Base-by-base conservation (phyloP, 257 asterid genomes). In the Catharanthus roseus region DNA sequence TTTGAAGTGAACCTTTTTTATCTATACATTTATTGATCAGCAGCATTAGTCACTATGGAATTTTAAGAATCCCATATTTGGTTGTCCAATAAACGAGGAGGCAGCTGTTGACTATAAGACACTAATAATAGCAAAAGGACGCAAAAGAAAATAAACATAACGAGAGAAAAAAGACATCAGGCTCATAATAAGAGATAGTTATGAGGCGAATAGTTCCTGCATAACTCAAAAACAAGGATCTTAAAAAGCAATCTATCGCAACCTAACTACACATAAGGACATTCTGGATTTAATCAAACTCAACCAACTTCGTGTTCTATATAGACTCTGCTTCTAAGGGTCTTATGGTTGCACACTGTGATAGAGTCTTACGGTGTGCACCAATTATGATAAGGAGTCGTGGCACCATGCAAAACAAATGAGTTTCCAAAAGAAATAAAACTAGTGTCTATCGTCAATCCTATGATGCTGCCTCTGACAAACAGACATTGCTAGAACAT, bases 301-400 rank as follows among this genome's bases (percentile, higher is more conserved):
- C 26, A 73, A 39, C 77, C 58, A 65, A 41, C 1, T 47, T 47
- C 33, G 13, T 44, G n/a, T 33, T 55, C 67, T 65, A 29, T 38
- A 38, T 38, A 38, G 16, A 26, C 9, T 62, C 58, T 44, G n/a
- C 44, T 41, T 39, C 29, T 21, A 24, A 13, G 5, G 41, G 23
- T 42, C 53, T 38, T 38, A 34, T 33, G 0, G 5, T 18, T 23
- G n/a, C n/a, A n/a, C n/a, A n/a, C n/a, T n/a, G n/a, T n/a, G n/a
- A n/a, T n/a, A n/a, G n/a, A n/a, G n/a, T n/a, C n/a, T n/a, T n/a
- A n/a, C n/a, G n/a, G 29, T 3, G 21, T 16, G 39, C 1, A 5
- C 5, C 8, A 28, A 26, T 29, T 38, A 55, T 28, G 21, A 65
- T 10, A 16, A 21, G 45, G 26, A 5, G 18, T 24, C 2, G 29